These are phyloP conservation scores for Chlamydomonas schloesseri DNA, from an alignment of 139 green algal species.

Conservation along the genomic window DNA sequence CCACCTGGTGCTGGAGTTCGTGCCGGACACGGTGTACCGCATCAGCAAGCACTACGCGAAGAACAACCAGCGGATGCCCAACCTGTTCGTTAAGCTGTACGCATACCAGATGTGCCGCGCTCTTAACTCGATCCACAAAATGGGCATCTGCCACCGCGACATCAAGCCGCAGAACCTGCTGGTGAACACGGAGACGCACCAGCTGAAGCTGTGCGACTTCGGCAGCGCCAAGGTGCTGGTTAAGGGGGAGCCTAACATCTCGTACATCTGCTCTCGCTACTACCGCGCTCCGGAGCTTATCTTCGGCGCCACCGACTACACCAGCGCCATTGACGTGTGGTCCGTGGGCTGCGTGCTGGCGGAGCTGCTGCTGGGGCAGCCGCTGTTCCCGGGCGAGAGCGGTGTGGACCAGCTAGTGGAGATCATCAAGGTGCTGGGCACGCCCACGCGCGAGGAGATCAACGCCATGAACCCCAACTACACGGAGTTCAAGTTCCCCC, in stretches of 20 bases:
- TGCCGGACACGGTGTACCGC: constrained; percentile 97
- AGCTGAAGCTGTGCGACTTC: constrained; percentile 99
- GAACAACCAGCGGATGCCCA: constrained; percentile 93
- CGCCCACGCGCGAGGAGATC: constrained; percentile 96
- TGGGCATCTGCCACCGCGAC: constrained; percentile 94
- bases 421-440: constrained; percentile 99
- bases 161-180: constrained; percentile 98
- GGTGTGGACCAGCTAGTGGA: constrained; percentile 99
- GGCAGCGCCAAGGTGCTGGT: constrained; percentile 95
- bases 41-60: constrained; percentile 98
- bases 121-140: constrained; percentile 86
- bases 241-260: constrained; percentile 98
- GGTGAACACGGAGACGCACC: constrained; percentile 93
- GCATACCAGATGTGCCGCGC: constrained; percentile 94
- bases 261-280: constrained; percentile 98
- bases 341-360: constrained; percentile 97
- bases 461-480: constrained; percentile 99
- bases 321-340: constrained; percentile 98
- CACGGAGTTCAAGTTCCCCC: constrained; percentile 99
- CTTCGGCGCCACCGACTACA: constrained; percentile 99
- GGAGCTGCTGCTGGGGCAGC: constrained; percentile 96
- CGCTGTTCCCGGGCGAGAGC: constrained; percentile 93
- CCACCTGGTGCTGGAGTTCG: constrained; percentile 98
- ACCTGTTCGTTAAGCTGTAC: constrained; percentile 96
- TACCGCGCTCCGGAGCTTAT: constrained; percentile 98